Base-by-base conservation (phyloP, 1,284 basidiomycete genomes). In the Heterobasidion irregulare region DNA sequence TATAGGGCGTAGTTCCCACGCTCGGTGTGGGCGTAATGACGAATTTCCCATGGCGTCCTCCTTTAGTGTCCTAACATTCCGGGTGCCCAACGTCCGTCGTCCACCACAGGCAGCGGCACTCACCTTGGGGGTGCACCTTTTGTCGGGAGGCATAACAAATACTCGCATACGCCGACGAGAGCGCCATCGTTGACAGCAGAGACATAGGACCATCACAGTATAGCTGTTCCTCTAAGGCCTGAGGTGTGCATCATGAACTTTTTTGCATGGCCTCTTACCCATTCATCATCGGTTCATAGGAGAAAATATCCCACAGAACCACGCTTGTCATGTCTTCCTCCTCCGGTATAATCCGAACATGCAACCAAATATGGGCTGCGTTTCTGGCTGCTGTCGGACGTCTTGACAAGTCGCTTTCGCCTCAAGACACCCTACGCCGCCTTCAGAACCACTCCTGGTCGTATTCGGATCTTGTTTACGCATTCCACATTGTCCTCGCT, bases 351-450 rank as follows among this genome's bases (percentile, higher is more conserved):
- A 47, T 53, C 38, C 59, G 65, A 26, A 55, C 66, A 2, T 55
- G 65, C 26, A 62, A 61, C 57, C 62, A 61, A 32, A 54, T 83
- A 41, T 68, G 70, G 26, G 68, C 74, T n/a, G 84, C 87, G 1
- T 70, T 89, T 54, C 53, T 77, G 9, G 77, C 80, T 10, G 87
- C 76, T 1, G 75, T 85, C 9, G 79, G 72, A 34, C 82, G 89
- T 8, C 74, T 94, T 19, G 89, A 94, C 76, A 86, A 86, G 65
- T 90, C 87, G 0, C 64, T 89, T 13, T 83, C 84, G 33, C 90
- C 91, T 1, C 67, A 71, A 18, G 79, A 86, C 58, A 90, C 88
- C 0, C 62, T 94, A n/a, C 65, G 74, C 35, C 79, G 82, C 54
- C 70, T 94, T 34, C 74, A 74, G 36, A 71, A 76, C 34, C 82